Base-by-base conservation (phyloP, 306 rosid genomes). In the Cucurbita pepo region DNA sequence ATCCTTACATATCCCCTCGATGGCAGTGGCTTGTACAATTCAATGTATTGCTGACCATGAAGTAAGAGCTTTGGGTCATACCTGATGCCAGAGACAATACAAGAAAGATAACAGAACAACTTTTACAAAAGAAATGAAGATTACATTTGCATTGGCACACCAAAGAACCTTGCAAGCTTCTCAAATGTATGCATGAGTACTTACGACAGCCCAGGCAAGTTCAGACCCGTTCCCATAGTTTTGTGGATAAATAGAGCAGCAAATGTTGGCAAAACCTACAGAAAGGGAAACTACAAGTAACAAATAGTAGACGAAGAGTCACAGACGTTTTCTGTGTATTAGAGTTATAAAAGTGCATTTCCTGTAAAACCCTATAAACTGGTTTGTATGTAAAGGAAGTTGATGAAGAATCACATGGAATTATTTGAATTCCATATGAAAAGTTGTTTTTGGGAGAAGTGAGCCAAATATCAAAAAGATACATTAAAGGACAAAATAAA, bases 21-120 rank as follows among this genome's bases (percentile, higher is more conserved):
- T 79, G 96, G 95, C 60, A 91, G 79, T 60, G 97, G 95, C 81
- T 85, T 86, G 86, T 86, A 87, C 74, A 94, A 56, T 79, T 94
- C 96, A 77, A 94, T 86, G 86, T 91, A 89, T 52, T 94, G 97
- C 65, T 94, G 97, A 16, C 97, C 97, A 70, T 94, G 97, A 64
- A 94, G 85, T 80, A 91, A 81, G 72, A 94, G 99, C 48, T 83
- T 91, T 25, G 92, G 96, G 82, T 94, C 95, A 76, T 56, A 91
- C 77, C 99, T 94, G 85, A 59, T 56, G 48, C 12, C 34, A 56
- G 55, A 25, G 19, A 19, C 34, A 43, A 69, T 59, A 76, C 52
- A 30, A 22, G 58, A 58, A 10, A 72, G 76, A 40, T 65, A 67
- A 13, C 1, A 70, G 56, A 79, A 73, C 62, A n/a, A 45, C 47